Evolutionary conservation across 805 yeast species (phyloP), one percentile per base, ranked within the genome.

Genomic region (Saccharomyces mikatae): DNA sequence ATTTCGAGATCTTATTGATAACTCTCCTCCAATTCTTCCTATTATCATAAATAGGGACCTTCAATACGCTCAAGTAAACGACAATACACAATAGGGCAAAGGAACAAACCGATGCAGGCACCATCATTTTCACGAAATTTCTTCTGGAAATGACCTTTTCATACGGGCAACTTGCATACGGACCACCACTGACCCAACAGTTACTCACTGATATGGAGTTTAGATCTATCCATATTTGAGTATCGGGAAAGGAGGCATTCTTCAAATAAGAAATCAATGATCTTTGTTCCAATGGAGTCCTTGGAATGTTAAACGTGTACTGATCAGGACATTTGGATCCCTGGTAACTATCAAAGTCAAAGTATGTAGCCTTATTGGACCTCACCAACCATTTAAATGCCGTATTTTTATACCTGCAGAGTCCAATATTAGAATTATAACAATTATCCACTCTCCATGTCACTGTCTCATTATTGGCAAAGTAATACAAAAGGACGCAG

Each of bases 181-280:
- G 81, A 0, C 96, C 96, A 0, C 96, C 96, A 11, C 80, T 69
- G 4, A 90, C 90, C 91, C 94, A 92, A 64, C 98, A 91, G 53
- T 82, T 79, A 2, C 77, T 71, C 22, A 83, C 82, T 0, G 88
- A 79, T 24, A 92, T 76, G 17, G 91, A 88, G 65, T 92, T 91
- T 58, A 89, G 61, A 69, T 89, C 89, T 3, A 89, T 80, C 97
- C 97, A 91, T 13, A 67, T 48, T 13, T 58, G 55, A 2, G 47
- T 28, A 47, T 49, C 56, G 10, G 46, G 48, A 11, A 54, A 49
- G 8, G 53, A 53, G n/a, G 44, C 22, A 6, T 56, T 49, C 13
- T 48, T 26, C 14, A 67, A 36, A 62, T 54, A 54, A 56, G 56
- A 36, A 10, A 54, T 27, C n/a, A 67, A 47, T 2, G 71, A 62